phyloP scores from a whole-genome alignment of 805 yeast genomes.

The Candida silvicultrix region DNA sequence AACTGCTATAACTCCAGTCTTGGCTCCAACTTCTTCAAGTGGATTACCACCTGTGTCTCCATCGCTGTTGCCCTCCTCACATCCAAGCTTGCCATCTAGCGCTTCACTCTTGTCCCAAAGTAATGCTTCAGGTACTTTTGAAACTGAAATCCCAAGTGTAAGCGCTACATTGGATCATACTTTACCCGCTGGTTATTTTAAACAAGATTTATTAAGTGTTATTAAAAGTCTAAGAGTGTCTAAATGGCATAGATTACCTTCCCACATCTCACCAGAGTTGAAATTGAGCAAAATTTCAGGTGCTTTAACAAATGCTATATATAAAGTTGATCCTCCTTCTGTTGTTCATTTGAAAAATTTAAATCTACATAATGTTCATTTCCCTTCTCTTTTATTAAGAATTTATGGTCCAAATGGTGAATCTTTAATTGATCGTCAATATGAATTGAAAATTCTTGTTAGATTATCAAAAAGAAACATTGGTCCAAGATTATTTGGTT shows the following conservation, averaged over 20 bases:
- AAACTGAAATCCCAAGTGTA: constrained; percentile 38
- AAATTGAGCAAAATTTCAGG: constrained; percentile 71
- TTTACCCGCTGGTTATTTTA: constrained; percentile 78
- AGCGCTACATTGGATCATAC: constrained; percentile 64
- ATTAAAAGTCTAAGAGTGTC: constrained; percentile 59
- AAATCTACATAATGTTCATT: constrained; percentile 30
- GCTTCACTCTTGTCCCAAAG: not conserved
- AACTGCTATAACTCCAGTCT: not conserved
- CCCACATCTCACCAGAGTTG: constrained; percentile 34
- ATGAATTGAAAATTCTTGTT: constrained; percentile 66
- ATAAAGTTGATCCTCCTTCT: constrained; percentile 58
- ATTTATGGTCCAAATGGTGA: constrained; percentile 88
- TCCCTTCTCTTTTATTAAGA: constrained; percentile 64
- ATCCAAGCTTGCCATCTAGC: not conserved
- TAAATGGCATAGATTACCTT: constrained; percentile 60
- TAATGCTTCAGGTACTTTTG: constrained; percentile 2
- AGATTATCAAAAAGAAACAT: constrained; percentile 72
- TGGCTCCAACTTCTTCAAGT: not conserved
- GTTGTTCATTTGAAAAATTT: constrained; percentile 27
- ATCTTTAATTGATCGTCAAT: constrained; percentile 77
- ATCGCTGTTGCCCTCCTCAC: not conserved
- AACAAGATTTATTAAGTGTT: constrained; percentile 67
- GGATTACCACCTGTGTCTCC: not conserved
- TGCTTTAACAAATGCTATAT: constrained; percentile 89
- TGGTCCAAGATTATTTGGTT: constrained; percentile 86